A percentile compares a stretch with the other conserved stretches of the same genome.
phyloP scores from a whole-genome alignment of 192 early-diverging fungal species.

The Coemansia sp. region DNA sequence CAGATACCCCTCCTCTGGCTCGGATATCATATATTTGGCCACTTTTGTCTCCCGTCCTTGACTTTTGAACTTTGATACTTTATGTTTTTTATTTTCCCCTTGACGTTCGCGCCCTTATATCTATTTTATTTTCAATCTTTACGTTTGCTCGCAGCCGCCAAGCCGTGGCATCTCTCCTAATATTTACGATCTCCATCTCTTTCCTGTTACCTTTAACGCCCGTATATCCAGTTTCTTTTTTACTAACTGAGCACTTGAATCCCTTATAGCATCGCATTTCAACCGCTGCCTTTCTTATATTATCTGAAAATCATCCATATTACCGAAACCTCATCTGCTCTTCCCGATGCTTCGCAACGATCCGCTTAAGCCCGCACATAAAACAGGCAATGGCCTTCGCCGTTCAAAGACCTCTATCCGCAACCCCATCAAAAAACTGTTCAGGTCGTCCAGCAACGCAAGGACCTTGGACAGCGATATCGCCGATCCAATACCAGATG shows the following conservation, averaged over 20 bases:
- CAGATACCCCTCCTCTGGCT: neutral
- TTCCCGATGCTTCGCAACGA: conserved; percentile 5
- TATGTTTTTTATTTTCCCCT: neutral
- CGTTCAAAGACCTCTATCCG: conserved; percentile 27
- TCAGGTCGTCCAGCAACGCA: conserved; percentile 13
- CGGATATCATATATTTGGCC: neutral
- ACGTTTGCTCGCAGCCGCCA: conserved; percentile 1
- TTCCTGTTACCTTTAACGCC: neutral
- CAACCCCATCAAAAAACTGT: conserved; percentile 39
- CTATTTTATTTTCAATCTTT: conserved; percentile 1
- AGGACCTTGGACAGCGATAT: neutral
- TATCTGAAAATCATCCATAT: neutral
- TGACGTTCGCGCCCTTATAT: neutral
- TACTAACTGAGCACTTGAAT: neutral
- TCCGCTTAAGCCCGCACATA: neutral
- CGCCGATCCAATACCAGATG: neutral
- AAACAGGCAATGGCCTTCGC: conserved; percentile 2
- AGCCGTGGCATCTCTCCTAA: neutral
- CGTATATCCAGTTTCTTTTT: neutral
- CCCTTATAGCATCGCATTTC: too few relatives aligned
- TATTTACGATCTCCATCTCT: neutral
- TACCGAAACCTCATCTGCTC: neutral
- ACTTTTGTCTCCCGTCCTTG: neutral
- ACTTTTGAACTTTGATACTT: neutral
- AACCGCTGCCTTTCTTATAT: too few relatives aligned